Evolutionary conservation across 164 flowering plant species (phyloP), one percentile per base, ranked within the genome.

Genomic region (Nelumbo lutea): DNA sequence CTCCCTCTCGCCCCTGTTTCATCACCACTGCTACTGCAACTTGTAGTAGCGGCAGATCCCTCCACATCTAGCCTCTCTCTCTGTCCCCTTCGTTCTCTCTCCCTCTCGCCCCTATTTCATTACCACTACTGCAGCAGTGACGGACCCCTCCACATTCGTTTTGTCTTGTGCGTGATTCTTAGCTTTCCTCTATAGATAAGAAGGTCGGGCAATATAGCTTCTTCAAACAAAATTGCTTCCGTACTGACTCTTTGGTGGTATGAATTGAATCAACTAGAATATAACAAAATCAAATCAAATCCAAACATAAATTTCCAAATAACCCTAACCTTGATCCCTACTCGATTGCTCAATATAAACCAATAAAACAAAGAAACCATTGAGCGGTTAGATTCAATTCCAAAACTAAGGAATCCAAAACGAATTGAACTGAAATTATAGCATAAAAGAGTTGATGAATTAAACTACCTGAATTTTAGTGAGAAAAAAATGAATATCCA

Each of bases 181-280:
- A 53, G 59, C 69, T 72, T 48, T 57, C 57, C 13, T 64, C 63
- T 62, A 77, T 43, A 1, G 70, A 73, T 75, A 66, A 14, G 15
- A 42, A 44, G 70, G 71, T 43, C 76, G 79, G 5, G 67, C 70
- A 13, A 53, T 41, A 14, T 69, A 64, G 8, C 75, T 76, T 72
- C 73, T 77, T 5, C 63, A 55, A 11, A n/a, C 66, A 63, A 61
- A 55, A 67, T 76, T 27, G 10, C 80, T 78, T 59, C 86, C 72
- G 1, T 45, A 58, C 58, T 59, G 80, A 71, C 73, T 56, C 57
- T 67, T 71, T 5, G 56, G 65, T 42, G 15, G 1, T 9, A 53
- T 53, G 57, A 11, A 53, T 11, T 53, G 3, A 2, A 53, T 7
- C 57, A 53, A 53, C n/a, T 13, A 2, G 14, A 53, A 53, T 53